Evolutionary conservation across 169 alveolate species (phyloP), one percentile per base, ranked within the genome.

Genomic region (Cryptosporidium parvum): DNA sequence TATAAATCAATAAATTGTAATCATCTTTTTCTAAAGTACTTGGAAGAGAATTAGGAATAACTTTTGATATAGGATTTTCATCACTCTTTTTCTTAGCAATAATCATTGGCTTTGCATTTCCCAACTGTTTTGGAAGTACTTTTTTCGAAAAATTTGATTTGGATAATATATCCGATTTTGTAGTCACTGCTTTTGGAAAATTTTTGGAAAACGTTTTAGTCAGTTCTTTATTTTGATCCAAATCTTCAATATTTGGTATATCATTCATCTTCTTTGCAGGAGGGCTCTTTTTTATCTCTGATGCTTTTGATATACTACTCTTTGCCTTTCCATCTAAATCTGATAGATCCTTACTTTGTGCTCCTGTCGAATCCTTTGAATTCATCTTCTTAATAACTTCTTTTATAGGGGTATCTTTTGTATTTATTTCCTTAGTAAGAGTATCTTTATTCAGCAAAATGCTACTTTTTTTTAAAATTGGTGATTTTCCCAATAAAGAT

Each of bases 71-170:
- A 31, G 14, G 69, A 23, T 8, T 59, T 59, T 10, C 42, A 59
- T 26, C 7, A 3, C 7, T 3, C 0, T 59, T 23, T 37, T 59
- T n/a, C 23, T 59, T 59, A 23, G 37, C 1, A 14, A 10, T 59
- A 59, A 31, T 12, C 5, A 4, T 21, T 21, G 37, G 69, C 6
- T 23, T 29, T 12, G n/a, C 53, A 12, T 45, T 12, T 59, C 9
- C 69, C 39, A 59, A n/a, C 69, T 59, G n/a, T n/a, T 61, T 61
- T 61, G 69, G 39, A 61, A 61, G 18, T 33, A 0, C 21, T n/a
- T 61, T 61, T 48, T 48, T 48, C 2, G 23, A 48, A 4, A 48
- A 12, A 48, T 2, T 12, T 12, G n/a, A 14, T 6, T 48, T 48
- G 8, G 5, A 0, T 16, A 48, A 48, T 16, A 48, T 16, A 12